Evolutionary conservation across 1,139 yeast genomes (phyloP).

Genomic region (Williopsis jadinii): DNA sequence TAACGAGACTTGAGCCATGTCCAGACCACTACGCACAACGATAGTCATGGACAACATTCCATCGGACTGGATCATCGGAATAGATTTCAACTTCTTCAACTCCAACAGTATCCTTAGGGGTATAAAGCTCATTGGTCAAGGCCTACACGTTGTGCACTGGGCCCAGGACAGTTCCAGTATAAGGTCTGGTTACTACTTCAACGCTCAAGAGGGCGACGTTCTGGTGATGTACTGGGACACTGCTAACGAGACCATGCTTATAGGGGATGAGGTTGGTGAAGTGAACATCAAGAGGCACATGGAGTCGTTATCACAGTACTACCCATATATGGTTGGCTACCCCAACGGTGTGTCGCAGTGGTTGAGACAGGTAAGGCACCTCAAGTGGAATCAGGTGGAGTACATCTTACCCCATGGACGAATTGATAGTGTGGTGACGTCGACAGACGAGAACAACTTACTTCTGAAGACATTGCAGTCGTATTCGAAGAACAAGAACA

Average conservation of each 20-base stretch:
- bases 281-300: conserved; percentile 24
- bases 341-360: conserved; percentile 22
- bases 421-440: conserved; percentile 32
- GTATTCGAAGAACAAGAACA: conserved; percentile 13
- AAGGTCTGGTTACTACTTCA: conserved; percentile 26
- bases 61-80: conserved; percentile 28
- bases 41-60: conserved; percentile 25
- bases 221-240: conserved; percentile 25
- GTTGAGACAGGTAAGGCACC: conserved; percentile 20
- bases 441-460: conserved; percentile 32
- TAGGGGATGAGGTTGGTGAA: conserved; percentile 25
- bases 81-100: conserved; percentile 32
- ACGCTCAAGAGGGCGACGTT: conserved; percentile 19
- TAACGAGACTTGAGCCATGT: not conserved
- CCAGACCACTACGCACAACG: conserved; percentile 25
- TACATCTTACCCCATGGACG: conserved; percentile 21
- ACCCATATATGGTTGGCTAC: conserved; percentile 27
- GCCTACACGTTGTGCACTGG: conserved; percentile 34
- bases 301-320: conserved; percentile 22
- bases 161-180: conserved; percentile 23
- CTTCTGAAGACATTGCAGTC: conserved; percentile 25
- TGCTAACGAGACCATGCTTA: conserved; percentile 21
- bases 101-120: conserved; percentile 29
- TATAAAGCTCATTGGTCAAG: conserved; percentile 30
- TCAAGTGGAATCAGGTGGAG: conserved; percentile 14